Percentiles rank a stretch among this genome's conserved stretches.
phyloP scores from a whole-genome alignment of 352 stramenopile genomes.

The Pythium volutum region DNA sequence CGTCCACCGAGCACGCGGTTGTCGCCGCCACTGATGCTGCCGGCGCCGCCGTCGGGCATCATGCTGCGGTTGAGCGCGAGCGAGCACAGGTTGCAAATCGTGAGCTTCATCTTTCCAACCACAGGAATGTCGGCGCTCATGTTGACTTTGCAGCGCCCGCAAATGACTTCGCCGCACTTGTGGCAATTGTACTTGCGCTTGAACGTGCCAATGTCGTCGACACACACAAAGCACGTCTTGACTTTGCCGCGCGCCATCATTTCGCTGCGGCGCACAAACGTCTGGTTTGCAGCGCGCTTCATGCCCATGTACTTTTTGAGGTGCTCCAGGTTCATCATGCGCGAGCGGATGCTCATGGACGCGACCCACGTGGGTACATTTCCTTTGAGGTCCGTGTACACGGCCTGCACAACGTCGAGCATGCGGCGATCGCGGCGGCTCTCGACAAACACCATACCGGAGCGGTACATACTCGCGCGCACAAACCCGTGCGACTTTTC shows the following conservation, averaged over 20 bases:
- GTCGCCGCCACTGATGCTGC: slow-evolving; percentile 31
- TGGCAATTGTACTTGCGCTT: slow-evolving; percentile 82
- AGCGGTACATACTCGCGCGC: slow-evolving; percentile 80
- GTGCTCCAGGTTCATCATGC: slow-evolving; percentile 72
- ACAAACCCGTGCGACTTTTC: slow-evolving; percentile 78
- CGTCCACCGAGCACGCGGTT: slow-evolving; percentile 32
- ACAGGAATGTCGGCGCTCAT: slow-evolving; percentile 82
- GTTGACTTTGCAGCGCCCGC: slow-evolving; percentile 60
- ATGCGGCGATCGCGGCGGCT: slow-evolving; percentile 68
- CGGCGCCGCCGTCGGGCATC: slow-evolving; percentile 29
- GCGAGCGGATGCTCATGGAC: slow-evolving; percentile 48
- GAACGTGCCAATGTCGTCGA: slow-evolving; percentile 79
- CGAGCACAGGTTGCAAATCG: slow-evolving; percentile 78
- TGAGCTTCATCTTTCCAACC: slow-evolving; percentile 84
- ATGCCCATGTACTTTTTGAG: slow-evolving; percentile 81
- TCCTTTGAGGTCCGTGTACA: slow-evolving; percentile 80
- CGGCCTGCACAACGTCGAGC: slow-evolving; percentile 73
- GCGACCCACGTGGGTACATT: slow-evolving; percentile 74
- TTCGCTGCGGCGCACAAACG: slow-evolving; percentile 60
- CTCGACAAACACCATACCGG: slow-evolving; percentile 75
- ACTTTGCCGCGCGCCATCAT: slow-evolving; percentile 62
- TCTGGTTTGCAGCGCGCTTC: slow-evolving; percentile 75
- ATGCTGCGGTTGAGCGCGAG: slow-evolving; percentile 70
- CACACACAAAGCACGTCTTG: slow-evolving; percentile 80
- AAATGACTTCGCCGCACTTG: slow-evolving; percentile 81